Evolutionary conservation across 2,329 filamentous ascomycete species (phyloP), one percentile per base, ranked within the genome.

Genomic region (Mycosphaerella sp.): DNA sequence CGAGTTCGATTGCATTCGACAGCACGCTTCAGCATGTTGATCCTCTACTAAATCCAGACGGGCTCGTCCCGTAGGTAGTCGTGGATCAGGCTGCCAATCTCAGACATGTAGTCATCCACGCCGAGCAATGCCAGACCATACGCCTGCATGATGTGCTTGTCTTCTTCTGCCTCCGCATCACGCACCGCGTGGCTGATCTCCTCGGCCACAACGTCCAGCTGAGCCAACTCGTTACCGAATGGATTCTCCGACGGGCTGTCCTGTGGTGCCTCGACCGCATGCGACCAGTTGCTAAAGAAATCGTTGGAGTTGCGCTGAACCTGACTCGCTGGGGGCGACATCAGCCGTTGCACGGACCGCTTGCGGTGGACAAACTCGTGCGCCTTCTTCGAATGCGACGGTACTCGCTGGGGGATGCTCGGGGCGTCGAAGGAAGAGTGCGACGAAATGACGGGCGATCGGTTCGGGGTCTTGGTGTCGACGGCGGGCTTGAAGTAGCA

Each of bases 141-240:
- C 18, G 78, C 75, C 53, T 78, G 70, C 65, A 97, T 80, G 53
- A 84, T 80, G 59, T 80, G 75, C 63, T 87, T 79, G 68, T 94
- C 89, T 49, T 88, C 86, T 40, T 90, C 85, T 35, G 84, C 72
- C 41, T 82, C 74, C n/a, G 78, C 76, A 53, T 81, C 77, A 56
- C 79, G 77, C 27, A 82, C 76, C 0, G 69, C 71, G 42, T 67
- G 66, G 37, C 82, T 82, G 61, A 89, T 91, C 70, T 96, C 90
- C 71, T 97, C 93, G 0, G 86, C 91, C 13, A 96, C 79, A 70
- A 97, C 93, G 47, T 89, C 89, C 18, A 97, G 87, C 70, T 97
- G 86, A 50, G 88, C 89, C 47, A 97, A 75, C 70, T 98, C 93
- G 44, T 85, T 84, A 47, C 88, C 88, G 63, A 97, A 97, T 0